Evolutionary conservation across 169 alveolate genomes (phyloP).

Genomic region (Plasmodium ovale): DNA sequence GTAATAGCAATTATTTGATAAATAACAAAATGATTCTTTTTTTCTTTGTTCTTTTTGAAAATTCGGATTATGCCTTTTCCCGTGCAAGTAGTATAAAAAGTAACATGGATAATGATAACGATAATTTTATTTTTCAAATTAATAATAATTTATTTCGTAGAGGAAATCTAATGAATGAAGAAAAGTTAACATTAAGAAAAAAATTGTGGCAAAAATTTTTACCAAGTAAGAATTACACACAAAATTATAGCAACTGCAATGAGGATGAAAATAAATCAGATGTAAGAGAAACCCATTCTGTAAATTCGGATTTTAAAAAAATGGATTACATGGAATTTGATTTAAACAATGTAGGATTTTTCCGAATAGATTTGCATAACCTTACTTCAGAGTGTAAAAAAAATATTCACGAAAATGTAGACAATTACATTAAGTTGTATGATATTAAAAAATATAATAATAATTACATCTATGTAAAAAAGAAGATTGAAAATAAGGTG

Average conservation of each 20-base stretch:
- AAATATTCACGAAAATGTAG: constrained; percentile 10
- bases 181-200: neutral
- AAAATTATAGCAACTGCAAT: neutral
- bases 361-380: constrained; percentile 39
- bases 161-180: neutral
- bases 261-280: constrained; percentile 27
- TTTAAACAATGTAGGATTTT: constrained; percentile 56
- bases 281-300: neutral
- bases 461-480: constrained; percentile 28
- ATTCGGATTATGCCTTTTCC: neutral
- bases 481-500: constrained; percentile 20
- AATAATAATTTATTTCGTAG: constrained; percentile 15
- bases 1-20: constrained; percentile 60
- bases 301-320: constrained; percentile 20
- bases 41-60: constrained; percentile 52
- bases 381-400: constrained; percentile 14
- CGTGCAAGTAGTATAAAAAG: constrained; percentile 8
- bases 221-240: constrained; percentile 10
- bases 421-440: constrained; percentile 29
- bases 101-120: neutral
- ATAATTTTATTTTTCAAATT: neutral
- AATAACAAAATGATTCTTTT: constrained; percentile 62
- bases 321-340: constrained; percentile 26
- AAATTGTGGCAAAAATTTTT: constrained; percentile 20
- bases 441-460: constrained; percentile 45